Conservation (phyloP, 768 basidiomycete species). For the Leccinum boreale region DNA sequence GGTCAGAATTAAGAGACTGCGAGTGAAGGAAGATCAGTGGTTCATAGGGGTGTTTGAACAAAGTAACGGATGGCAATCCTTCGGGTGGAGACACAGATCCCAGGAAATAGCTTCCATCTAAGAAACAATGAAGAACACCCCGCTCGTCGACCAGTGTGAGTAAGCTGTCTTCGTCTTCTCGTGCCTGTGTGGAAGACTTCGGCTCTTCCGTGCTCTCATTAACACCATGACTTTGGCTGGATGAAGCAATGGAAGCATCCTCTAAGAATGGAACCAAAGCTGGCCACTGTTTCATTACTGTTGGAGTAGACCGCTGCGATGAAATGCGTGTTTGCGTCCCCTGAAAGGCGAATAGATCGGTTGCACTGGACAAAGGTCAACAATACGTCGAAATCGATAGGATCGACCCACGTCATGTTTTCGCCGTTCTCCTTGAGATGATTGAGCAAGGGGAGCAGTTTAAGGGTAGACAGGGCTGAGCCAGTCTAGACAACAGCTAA, state of each 20-base stretch:
- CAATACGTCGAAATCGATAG: constrained; percentile 4
- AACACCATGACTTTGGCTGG: constrained; percentile 32
- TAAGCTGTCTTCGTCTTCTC: constrained; percentile 60
- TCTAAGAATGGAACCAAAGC: constrained; percentile 52
- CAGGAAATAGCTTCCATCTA: constrained; percentile 75
- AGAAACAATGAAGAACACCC: constrained; percentile 60
- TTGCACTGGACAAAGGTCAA: constrained; percentile 48
- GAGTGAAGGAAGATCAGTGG: constrained; percentile 52
- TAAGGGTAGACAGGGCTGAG: constrained; percentile 68
- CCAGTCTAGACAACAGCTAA: constrained; percentile 54
- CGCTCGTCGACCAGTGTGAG: constrained; percentile 56
- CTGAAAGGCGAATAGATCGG: constrained; percentile 80
- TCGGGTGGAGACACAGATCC: constrained; percentile 42
- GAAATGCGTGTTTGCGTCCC: constrained; percentile 53
- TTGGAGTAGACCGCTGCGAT: constrained; percentile 48
- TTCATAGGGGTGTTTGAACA: constrained; percentile 42
- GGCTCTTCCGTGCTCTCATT: constrained; percentile 27
- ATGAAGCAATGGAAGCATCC: constrained; percentile 58
- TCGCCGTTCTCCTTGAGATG: constrained; percentile 63
- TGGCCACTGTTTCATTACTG: constrained; percentile 67
- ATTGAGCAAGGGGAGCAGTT: constrained; percentile 69
- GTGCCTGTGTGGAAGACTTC: constrained; percentile 25
- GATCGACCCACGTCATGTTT: constrained; percentile 54
- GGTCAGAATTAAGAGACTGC: constrained; percentile 26
- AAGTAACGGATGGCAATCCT: constrained; percentile 32